Percentiles rank a stretch among this genome's conserved stretches.
Conservation (phyloP, 345 rosid species). For the Cochlearia excelsa region DNA sequence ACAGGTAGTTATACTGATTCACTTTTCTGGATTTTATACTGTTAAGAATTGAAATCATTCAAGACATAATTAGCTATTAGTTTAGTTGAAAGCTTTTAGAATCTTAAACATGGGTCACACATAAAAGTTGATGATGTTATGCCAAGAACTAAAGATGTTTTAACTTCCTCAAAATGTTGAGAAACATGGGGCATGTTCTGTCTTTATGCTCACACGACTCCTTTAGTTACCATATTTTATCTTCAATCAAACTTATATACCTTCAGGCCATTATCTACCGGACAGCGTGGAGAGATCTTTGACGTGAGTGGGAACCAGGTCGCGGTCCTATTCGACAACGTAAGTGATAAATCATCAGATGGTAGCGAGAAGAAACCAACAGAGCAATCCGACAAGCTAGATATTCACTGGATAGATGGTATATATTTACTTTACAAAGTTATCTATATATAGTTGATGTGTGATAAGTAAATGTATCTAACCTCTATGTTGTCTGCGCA, state of each 20-base stretch:
- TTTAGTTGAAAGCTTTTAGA: constrained; percentile 3
- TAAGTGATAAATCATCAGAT: constrained; percentile 40
- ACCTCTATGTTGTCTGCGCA: constrained; percentile 35
- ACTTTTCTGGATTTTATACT: background rate
- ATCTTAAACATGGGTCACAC: background rate
- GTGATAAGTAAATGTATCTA: constrained; percentile 20
- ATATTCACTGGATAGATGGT: constrained; percentile 82
- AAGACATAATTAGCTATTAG: background rate
- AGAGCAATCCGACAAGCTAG: constrained; percentile 47
- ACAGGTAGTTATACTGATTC: constrained; percentile 50
- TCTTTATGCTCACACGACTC: background rate
- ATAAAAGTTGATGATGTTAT: background rate
- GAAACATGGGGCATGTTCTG: too few relatives aligned
- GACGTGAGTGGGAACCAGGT: constrained; percentile 74
- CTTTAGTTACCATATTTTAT: constrained; percentile 4
- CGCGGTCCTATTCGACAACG: constrained; percentile 68
- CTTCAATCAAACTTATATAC: constrained; percentile 18
- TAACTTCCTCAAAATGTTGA: background rate
- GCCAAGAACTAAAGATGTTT: background rate
- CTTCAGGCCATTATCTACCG: constrained; percentile 66
- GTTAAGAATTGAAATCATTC: background rate
- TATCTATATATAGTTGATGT: constrained; percentile 7
- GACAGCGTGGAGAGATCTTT: constrained; percentile 84
- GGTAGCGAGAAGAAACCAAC: constrained; percentile 44
- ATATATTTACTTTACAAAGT: constrained; percentile 25